These are phyloP conservation scores for Tetragonia tetragonoides DNA, from an alignment of 148 eudicot genomes.

Conservation along the genomic window DNA sequence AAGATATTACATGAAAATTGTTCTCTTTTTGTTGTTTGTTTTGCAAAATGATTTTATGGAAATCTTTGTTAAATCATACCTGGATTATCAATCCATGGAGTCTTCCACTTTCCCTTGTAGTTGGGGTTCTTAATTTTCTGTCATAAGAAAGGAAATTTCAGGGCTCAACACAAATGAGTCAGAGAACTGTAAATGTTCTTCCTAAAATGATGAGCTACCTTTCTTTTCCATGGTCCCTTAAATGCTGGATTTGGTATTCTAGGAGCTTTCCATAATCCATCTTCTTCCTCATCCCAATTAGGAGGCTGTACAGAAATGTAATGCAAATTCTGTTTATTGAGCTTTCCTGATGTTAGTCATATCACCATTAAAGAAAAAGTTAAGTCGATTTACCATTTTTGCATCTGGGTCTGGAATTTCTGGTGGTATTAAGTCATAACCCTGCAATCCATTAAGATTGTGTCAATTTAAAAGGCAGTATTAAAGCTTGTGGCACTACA, in stretches of 20 bases:
- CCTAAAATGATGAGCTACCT: constrained; percentile 24
- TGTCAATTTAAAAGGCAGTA: background rate
- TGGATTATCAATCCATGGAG: constrained; percentile 96
- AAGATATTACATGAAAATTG: constrained; percentile 3
- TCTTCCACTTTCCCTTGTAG: constrained; percentile 96
- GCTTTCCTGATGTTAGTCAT: background rate
- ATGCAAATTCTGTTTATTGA: background rate
- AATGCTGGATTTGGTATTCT: constrained; percentile 49
- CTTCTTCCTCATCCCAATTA: constrained; percentile 50
- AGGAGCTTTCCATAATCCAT: constrained; percentile 47
- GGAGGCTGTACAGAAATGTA: constrained; percentile 31
- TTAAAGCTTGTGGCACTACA: no score
- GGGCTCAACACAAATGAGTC: constrained; percentile 5
- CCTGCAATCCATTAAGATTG: constrained; percentile 45
- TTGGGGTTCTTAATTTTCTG: constrained; percentile 93
- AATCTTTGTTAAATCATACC: constrained; percentile 39
- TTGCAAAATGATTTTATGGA: background rate
- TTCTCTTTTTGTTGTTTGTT: background rate
- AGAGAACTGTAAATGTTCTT: background rate
- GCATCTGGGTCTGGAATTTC: constrained; percentile 97
- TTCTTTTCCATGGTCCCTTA: constrained; percentile 52
- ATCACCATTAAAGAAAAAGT: background rate
- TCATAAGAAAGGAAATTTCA: constrained; percentile 1
- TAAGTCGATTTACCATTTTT: constrained; percentile 50
- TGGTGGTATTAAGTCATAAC: constrained; percentile 81